Percentiles rank a stretch among this genome's conserved stretches.
Conservation (phyloP, 768 basidiomycete species). For the Calocybe indica region DNA sequence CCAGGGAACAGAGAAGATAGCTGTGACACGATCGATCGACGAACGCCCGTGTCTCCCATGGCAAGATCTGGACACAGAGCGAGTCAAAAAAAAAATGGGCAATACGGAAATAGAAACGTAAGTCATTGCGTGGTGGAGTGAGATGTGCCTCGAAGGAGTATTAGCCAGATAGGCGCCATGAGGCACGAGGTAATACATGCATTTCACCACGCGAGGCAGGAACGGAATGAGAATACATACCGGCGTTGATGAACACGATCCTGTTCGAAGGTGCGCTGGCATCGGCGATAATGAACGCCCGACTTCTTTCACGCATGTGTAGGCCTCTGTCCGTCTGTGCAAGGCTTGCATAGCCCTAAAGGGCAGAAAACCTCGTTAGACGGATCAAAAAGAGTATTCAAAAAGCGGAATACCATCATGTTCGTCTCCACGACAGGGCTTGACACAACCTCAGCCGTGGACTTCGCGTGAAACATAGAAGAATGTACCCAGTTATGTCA, state of each 20-base stretch:
- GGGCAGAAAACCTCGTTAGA: neutral
- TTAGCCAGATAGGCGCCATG: too few species aligned
- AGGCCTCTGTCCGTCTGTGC: slow-evolving; percentile 67
- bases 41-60: slow-evolving; percentile 76
- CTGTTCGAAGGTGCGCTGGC: slow-evolving; percentile 47
- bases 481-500: slow-evolving; percentile 64
- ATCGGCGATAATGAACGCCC: slow-evolving; percentile 73
- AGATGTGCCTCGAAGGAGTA: too few species aligned
- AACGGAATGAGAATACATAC: slow-evolving; percentile 23
- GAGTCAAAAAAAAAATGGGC: neutral
- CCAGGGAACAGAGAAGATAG: slow-evolving; percentile 54
- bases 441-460: slow-evolving; percentile 7
- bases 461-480: slow-evolving; percentile 3
- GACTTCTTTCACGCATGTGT: slow-evolving; percentile 74
- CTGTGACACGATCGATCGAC: slow-evolving; percentile 57
- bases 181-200: too few species aligned
- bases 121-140: too few species aligned
- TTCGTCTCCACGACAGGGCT: slow-evolving; percentile 79
- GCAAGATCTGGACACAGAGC: slow-evolving; percentile 50
- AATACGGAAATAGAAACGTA: too few species aligned
- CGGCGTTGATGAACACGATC: slow-evolving; percentile 73
- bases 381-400: neutral
- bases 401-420: slow-evolving; percentile 54
- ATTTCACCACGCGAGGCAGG: too few species aligned
- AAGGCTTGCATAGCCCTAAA: slow-evolving; percentile 61